A percentile compares a stretch with the other conserved stretches of the same genome.
phyloP scores from a whole-genome alignment of 108 stramenopile genomes.

The Skeletonema menzelii region DNA sequence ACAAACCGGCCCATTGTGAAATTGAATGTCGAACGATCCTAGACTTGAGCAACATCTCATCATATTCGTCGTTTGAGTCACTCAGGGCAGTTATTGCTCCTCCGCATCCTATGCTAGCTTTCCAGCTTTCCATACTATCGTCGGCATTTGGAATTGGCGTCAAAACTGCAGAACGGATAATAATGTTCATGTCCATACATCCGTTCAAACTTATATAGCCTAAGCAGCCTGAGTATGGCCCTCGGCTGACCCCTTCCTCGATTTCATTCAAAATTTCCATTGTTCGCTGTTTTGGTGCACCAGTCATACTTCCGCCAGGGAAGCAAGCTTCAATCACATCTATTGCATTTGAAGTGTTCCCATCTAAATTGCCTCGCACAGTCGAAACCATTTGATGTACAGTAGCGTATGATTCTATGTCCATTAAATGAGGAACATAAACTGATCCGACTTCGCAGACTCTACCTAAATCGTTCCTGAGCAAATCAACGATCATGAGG shows the following conservation, averaged over 20 bases:
- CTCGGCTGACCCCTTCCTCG: conserved; percentile 75
- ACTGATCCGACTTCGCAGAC: conserved; percentile 90
- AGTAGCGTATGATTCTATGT: conserved; percentile 94
- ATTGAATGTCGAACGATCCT: conserved; percentile 69
- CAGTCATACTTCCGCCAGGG: conserved; percentile 98
- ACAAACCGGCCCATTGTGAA: conserved; percentile 57
- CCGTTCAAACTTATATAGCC: conserved; percentile 90
- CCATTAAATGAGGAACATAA: conserved; percentile 91
- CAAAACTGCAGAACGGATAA: conserved; percentile 93
- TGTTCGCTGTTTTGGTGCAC: conserved; percentile 95
- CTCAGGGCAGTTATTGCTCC: conserved; percentile 95
- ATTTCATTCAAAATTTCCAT: conserved; percentile 90
- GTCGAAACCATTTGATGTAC: conserved; percentile 97
- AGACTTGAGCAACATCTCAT: conserved; percentile 94
- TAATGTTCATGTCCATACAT: conserved; percentile 91
- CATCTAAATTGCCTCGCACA: conserved; percentile 74
- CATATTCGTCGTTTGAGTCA: conserved; percentile 87
- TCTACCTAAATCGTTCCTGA: conserved; percentile 93
- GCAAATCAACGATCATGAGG: conserved; percentile 97
- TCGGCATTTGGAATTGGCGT: conserved; percentile 41
- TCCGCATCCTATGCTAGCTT: conserved; percentile 88
- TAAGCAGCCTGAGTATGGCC: conserved; percentile 91
- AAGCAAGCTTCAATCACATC: conserved; percentile 92
- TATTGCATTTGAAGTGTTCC: conserved; percentile 47
- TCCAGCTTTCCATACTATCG: conserved; percentile 38